Evolutionary conservation across 345 rosid species (phyloP).

Genomic region (Acer yangbiense): DNA sequence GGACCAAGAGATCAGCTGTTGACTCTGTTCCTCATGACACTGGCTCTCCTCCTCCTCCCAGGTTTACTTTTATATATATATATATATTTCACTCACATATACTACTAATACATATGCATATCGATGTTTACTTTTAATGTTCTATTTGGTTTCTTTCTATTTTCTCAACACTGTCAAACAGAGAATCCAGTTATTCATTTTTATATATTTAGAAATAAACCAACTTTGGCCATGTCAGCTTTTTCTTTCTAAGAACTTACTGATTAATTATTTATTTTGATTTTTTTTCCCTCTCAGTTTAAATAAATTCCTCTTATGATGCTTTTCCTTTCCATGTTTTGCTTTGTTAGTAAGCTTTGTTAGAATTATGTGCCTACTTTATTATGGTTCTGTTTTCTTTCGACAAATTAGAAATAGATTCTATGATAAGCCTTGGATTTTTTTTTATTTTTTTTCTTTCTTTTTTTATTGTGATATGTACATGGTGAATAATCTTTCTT

Average conservation of each 20-base stretch:
- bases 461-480: background rate
- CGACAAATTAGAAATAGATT: background rate
- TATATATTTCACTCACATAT: background rate
- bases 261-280: background rate
- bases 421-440: no score
- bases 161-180: background rate
- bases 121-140: background rate
- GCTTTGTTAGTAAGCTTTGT: background rate
- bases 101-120: background rate
- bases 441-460: no score
- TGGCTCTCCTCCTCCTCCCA: constrained; percentile 64
- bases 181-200: constrained; percentile 2
- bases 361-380: constrained; percentile 1
- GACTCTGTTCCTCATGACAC: constrained; percentile 62
- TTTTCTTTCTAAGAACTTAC: background rate
- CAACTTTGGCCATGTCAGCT: background rate
- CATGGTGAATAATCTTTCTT: background rate
- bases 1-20: constrained; percentile 65
- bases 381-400: background rate
- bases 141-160: background rate
- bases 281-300: no score
- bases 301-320: no score
- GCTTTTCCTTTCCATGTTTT: background rate
- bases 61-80: constrained; percentile 30
- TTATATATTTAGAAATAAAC: background rate